phyloP scores from a whole-genome alignment of 768 basidiomycete species.

The Hortiboletus flavorubellus region DNA sequence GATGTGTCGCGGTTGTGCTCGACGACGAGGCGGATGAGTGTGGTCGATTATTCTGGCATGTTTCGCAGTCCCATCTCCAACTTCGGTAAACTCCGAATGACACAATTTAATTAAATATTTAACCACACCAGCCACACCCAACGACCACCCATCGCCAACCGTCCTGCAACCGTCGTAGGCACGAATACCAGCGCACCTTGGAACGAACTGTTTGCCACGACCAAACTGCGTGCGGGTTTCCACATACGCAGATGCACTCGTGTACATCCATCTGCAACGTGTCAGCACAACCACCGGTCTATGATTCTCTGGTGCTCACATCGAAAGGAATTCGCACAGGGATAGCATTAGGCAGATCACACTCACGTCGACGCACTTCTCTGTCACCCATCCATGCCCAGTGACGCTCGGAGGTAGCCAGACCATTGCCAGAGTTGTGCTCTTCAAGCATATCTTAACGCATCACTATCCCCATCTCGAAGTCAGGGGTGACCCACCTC shows the following conservation, averaged over 20 bases:
- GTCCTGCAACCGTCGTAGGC: constrained; percentile 69
- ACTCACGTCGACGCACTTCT: constrained; percentile 59
- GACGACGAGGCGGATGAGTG: constrained; percentile 12
- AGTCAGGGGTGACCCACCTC: constrained; percentile 47
- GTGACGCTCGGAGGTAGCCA: constrained; percentile 55
- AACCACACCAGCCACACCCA: no score
- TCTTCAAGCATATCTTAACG: constrained; percentile 63
- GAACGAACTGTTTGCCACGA: constrained; percentile 73
- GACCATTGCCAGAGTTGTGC: constrained; percentile 54
- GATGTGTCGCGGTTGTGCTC: constrained; percentile 10
- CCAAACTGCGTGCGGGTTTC: constrained; percentile 72
- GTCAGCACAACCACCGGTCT: not conserved
- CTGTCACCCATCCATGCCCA: constrained; percentile 73
- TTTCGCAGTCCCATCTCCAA: constrained; percentile 25
- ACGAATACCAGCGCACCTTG: constrained; percentile 68
- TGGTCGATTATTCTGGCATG: constrained; percentile 26
- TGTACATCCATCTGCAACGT: constrained; percentile 50
- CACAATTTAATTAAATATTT: constrained; percentile 3
- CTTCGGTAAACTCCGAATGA: constrained; percentile 23
- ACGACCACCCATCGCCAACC: constrained; percentile 71
- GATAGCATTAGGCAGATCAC: constrained; percentile 73
- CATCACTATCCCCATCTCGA: not conserved
- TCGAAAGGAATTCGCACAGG: constrained; percentile 66
- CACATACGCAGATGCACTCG: constrained; percentile 75
- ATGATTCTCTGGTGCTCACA: constrained; percentile 43